phyloP scores from a whole-genome alignment of 139 green algal species.

The Picochlorum costavermella region DNA sequence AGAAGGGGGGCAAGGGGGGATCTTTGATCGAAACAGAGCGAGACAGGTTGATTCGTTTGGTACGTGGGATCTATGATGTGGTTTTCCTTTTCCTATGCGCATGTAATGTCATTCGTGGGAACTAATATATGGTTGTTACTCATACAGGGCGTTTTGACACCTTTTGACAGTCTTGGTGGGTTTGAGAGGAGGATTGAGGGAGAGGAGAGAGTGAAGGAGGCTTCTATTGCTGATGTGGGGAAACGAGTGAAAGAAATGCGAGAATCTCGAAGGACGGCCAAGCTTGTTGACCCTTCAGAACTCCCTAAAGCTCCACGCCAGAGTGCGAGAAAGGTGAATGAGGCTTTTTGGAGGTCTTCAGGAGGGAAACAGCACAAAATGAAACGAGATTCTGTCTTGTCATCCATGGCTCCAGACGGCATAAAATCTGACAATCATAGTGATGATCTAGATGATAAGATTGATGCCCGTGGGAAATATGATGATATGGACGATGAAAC shows the following conservation, averaged over 20 bases:
- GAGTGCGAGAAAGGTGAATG: constrained; percentile 29
- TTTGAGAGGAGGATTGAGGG: constrained; percentile 56
- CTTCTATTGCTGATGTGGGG: constrained; percentile 32
- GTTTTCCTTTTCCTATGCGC: no score
- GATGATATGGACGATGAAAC: constrained; percentile 47
- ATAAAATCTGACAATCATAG: no score
- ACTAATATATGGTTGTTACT: no score
- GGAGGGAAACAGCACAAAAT: not conserved
- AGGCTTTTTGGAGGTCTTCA: constrained; percentile 34
- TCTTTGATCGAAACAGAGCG: constrained; percentile 72
- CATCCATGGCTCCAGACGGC: no score
- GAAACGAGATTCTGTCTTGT: no score
- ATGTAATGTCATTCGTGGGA: no score
- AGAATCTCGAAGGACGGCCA: constrained; percentile 14
- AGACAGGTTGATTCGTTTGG: constrained; percentile 70
- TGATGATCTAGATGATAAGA: constrained; percentile 5
- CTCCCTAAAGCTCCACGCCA: constrained; percentile 30
- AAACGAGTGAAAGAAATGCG: constrained; percentile 23
- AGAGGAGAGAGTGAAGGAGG: not conserved
- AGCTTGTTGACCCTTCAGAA: constrained; percentile 42
- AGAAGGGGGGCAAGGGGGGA: not conserved
- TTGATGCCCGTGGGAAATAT: constrained; percentile 37
- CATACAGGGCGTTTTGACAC: constrained; percentile 67
- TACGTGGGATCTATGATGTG: constrained; percentile 1
- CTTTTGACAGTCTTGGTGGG: constrained; percentile 71